These are phyloP conservation scores for Sporothrix dimorphospora DNA, from an alignment of 2,329 filamentous ascomycete genomes.

Conservation along the genomic window DNA sequence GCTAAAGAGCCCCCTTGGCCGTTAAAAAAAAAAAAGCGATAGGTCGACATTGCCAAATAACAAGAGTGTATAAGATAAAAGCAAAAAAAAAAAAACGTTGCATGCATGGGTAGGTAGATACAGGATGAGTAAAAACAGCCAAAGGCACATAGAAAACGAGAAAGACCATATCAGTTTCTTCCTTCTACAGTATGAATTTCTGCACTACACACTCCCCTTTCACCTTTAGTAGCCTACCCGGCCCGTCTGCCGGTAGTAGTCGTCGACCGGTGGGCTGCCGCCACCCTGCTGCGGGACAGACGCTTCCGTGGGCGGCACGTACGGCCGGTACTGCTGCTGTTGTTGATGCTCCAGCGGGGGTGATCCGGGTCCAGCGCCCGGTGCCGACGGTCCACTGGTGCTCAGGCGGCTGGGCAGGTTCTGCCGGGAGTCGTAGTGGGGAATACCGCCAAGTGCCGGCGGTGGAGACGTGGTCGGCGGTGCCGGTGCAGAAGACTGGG, in stretches of 20 bases:
- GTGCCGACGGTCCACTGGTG: neutral
- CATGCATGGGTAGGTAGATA: conserved; percentile 13
- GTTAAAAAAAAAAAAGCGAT: neutral
- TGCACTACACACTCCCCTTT: neutral
- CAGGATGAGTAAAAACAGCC: neutral
- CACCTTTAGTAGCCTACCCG: conserved; percentile 33
- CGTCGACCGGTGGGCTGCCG: conserved; percentile 45
- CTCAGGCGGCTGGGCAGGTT: conserved; percentile 45
- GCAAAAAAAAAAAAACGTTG: neutral
- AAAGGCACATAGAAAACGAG: neutral
- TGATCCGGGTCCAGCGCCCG: conserved; percentile 22
- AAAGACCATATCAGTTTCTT: neutral
- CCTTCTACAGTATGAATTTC: neutral
- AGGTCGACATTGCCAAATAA: neutral
- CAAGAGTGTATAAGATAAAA: neutral
- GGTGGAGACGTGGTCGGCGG: conserved; percentile 42
- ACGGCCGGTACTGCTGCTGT: conserved; percentile 63
- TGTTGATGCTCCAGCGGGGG: conserved; percentile 24
- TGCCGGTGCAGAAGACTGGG: conserved; percentile 41
- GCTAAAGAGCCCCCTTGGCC: neutral
- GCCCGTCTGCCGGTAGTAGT: conserved; percentile 57
- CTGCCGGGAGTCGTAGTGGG: conserved; percentile 51
- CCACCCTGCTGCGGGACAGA: conserved; percentile 43
- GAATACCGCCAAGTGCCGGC: conserved; percentile 39
- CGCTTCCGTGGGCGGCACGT: conserved; percentile 50